Evolutionary conservation across 768 basidiomycete species (phyloP).

Genomic region (Pholiota molesta): DNA sequence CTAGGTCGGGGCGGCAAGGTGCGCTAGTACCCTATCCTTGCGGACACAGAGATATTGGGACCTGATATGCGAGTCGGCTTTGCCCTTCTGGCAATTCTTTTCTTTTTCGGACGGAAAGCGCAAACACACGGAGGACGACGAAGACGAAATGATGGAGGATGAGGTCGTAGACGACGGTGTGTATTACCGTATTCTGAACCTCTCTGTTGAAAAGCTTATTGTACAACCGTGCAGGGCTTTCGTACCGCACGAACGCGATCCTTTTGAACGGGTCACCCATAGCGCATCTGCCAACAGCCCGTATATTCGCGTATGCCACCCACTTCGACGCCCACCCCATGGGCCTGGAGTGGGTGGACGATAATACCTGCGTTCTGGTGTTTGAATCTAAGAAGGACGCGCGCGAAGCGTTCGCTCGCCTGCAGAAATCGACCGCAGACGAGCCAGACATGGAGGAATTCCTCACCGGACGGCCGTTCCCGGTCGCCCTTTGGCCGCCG

Average conservation of each 20-base stretch:
- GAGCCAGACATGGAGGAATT: constrained; percentile 59
- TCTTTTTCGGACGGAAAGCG: constrained; percentile 36
- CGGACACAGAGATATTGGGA: constrained; percentile 39
- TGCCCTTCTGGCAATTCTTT: constrained; percentile 15
- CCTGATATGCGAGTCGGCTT: constrained; percentile 44
- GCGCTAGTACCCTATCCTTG: constrained; percentile 44
- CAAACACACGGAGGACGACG: constrained; percentile 40
- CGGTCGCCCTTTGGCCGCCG: constrained; percentile 76
- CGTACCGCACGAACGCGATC: constrained; percentile 65
- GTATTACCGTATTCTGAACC: too few relatives aligned
- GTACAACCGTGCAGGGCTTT: constrained; percentile 36
- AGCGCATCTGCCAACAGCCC: constrained; percentile 70
- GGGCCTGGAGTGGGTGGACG: constrained; percentile 86
- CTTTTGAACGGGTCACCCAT: constrained; percentile 76
- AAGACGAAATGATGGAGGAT: constrained; percentile 35
- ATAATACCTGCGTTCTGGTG: constrained; percentile 79
- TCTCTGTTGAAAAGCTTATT: too few relatives aligned
- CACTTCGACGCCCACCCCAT: constrained; percentile 77
- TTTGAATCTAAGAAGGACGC: constrained; percentile 63
- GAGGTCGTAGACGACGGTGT: constrained; percentile 41
- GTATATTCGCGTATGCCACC: constrained; percentile 81
- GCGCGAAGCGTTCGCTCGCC: constrained; percentile 46
- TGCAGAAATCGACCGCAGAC: constrained; percentile 56
- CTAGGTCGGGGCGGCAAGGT: constrained; percentile 70
- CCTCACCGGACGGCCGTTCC: constrained; percentile 68